Percentiles rank a stretch among this genome's conserved stretches.
phyloP scores from a whole-genome alignment of 352 stramenopile species.

The Pythium pectinolyticum region DNA sequence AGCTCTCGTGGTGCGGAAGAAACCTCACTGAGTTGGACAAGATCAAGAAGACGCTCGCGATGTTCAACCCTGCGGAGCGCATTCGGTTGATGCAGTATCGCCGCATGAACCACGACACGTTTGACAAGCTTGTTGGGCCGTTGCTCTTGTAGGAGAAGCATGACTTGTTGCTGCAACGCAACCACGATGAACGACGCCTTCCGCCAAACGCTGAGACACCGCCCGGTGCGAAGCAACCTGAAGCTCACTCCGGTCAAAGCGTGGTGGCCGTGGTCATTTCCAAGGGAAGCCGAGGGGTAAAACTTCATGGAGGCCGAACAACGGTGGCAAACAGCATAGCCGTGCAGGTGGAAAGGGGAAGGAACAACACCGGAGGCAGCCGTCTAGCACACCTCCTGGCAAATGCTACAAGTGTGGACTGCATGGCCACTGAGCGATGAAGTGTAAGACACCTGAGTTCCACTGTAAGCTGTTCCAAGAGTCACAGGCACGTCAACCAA shows the following conservation, averaged over 20 bases:
- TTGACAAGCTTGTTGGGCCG: conserved; percentile 13
- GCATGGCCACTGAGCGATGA: neutral
- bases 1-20: conserved; percentile 5
- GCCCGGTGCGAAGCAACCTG: neutral
- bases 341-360: neutral
- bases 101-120: conserved; percentile 11
- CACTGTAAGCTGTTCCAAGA: conserved; percentile 19
- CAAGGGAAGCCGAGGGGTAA: neutral
- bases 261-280: neutral
- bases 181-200: conserved; percentile 16
- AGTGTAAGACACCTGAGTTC: conserved; percentile 6
- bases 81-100: conserved; percentile 11
- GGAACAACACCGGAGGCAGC: neutral
- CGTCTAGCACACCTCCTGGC: neutral
- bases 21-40: neutral
- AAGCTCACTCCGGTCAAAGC: conserved; percentile 7
- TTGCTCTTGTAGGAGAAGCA: conserved; percentile 17
- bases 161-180: conserved; percentile 13
- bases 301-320: neutral
- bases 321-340: neutral
- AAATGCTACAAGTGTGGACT: conserved; percentile 16
- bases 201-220: neutral
- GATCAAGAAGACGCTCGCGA: conserved; percentile 7
- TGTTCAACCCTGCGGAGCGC: neutral
- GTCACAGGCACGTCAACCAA: conserved; percentile 1